Percentiles rank a stretch among this genome's conserved stretches.
Evolutionary conservation across 2,329 filamentous ascomycete species (phyloP).

Genomic region (Diaporthe capsici): DNA sequence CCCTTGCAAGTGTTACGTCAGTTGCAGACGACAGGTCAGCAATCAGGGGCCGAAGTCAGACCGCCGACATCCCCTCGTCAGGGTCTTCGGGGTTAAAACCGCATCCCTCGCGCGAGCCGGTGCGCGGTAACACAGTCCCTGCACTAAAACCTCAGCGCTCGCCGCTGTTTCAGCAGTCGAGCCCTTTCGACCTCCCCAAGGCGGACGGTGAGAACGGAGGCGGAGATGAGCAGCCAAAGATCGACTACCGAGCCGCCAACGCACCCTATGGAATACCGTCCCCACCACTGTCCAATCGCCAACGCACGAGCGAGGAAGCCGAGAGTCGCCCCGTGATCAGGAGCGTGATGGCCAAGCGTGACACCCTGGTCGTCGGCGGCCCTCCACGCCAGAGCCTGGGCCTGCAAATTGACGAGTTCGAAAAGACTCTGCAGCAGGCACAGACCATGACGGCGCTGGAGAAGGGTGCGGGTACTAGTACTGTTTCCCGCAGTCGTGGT

Average conservation of each 20-base stretch:
- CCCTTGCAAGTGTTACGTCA: background rate
- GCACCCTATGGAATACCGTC: conserved; percentile 48
- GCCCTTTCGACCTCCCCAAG: conserved; percentile 24
- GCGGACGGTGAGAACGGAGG: background rate
- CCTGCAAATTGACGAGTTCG: conserved; percentile 61
- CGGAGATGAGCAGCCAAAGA: background rate
- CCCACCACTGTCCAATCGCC: conserved; percentile 54
- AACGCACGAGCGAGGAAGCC: conserved; percentile 48
- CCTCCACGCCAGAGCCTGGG: conserved; percentile 63
- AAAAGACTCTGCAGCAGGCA: conserved; percentile 50
- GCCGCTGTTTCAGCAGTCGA: conserved; percentile 38
- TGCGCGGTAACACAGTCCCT: conserved; percentile 34
- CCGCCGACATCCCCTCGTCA: conserved; percentile 17
- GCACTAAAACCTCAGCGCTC: conserved; percentile 30
- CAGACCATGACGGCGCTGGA: conserved; percentile 45
- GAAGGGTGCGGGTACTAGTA: background rate
- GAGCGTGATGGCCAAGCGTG: conserved; percentile 64
- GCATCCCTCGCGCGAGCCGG: conserved; percentile 12
- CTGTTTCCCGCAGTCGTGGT: conserved; percentile 34
- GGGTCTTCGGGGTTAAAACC: conserved; percentile 3
- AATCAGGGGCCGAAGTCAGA: conserved; percentile 19
- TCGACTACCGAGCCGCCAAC: conserved; percentile 27
- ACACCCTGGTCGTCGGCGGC: conserved; percentile 63
- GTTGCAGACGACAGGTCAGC: background rate
- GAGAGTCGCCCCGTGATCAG: conserved; percentile 60